These are phyloP conservation scores for Tolypocladium album DNA, from an alignment of 2,329 filamentous ascomycete species.

Conservation along the genomic window DNA sequence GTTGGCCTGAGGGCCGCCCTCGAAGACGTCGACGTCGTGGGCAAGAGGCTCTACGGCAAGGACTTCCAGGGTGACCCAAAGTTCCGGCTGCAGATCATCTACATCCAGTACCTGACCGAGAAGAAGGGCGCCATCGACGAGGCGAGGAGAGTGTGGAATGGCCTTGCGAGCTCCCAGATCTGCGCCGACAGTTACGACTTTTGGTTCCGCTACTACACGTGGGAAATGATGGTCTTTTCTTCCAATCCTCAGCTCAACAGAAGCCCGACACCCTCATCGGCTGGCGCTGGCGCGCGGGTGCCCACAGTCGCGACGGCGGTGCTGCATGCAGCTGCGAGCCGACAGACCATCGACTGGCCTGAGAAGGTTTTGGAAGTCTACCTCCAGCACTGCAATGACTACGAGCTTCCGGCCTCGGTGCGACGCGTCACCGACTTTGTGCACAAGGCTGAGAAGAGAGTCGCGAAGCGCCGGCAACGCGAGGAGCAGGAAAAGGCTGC, in stretches of 20 bases:
- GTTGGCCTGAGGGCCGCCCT: conserved; percentile 78
- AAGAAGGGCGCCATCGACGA: conserved; percentile 67
- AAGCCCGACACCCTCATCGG: conserved; percentile 38
- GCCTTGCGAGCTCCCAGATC: conserved; percentile 51
- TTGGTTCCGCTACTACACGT: conserved; percentile 85
- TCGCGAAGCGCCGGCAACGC: conserved; percentile 52
- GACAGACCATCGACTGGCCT: conserved; percentile 60
- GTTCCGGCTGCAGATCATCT: conserved; percentile 81
- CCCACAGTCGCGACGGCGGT: conserved; percentile 68
- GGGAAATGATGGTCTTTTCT: conserved; percentile 66
- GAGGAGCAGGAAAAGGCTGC: conserved; percentile 53
- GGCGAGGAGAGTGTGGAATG: conserved; percentile 68
- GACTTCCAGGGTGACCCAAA: conserved; percentile 76
- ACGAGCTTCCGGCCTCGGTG: conserved; percentile 68
- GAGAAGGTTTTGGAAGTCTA: conserved; percentile 68
- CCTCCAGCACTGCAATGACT: conserved; percentile 75
- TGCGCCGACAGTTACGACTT: conserved; percentile 78
- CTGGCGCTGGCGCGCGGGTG: conserved; percentile 41
- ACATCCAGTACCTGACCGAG: conserved; percentile 84
- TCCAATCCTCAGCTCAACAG: conserved; percentile 33
- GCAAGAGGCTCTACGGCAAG: conserved; percentile 61
- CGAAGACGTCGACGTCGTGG: conserved; percentile 74
- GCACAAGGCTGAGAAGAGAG: conserved; percentile 54
- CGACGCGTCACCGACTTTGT: conserved; percentile 64
- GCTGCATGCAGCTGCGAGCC: conserved; percentile 57